A percentile compares a stretch with the other conserved stretches of the same genome.
Evolutionary conservation across 75 land plant genomes (phyloP).

Genomic region (Pseudotsuga menziesii): DNA sequence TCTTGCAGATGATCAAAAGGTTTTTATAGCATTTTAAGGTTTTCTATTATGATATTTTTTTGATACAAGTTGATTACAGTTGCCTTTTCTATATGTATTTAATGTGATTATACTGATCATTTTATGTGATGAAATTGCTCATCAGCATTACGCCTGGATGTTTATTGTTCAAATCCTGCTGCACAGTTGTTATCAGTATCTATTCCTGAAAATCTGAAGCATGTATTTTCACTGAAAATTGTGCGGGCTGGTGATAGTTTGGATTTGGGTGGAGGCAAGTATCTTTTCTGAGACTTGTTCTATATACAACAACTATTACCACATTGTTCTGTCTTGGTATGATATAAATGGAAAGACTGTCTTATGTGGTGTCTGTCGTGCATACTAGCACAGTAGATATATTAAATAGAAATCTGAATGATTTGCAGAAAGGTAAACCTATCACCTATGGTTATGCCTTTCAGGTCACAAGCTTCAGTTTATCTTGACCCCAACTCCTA

Average conservation of each 20-base stretch:
- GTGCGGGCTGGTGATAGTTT: conserved; percentile 31
- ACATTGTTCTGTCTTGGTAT: not conserved
- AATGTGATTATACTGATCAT: not conserved
- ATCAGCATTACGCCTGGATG: conserved; percentile 26
- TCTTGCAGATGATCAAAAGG: not conserved
- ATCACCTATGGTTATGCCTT: not conserved
- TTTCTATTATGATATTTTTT: not conserved
- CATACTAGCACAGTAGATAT: not conserved
- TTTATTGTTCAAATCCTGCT: conserved; percentile 51
- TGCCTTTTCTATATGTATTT: not conserved
- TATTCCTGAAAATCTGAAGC: conserved; percentile 17
- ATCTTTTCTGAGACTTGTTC: not conserved
- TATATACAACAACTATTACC: not conserved
- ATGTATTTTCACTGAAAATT: conserved; percentile 16
- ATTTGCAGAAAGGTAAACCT: not conserved
- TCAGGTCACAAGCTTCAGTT: conserved; percentile 40
- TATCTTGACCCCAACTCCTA: conserved; percentile 40
- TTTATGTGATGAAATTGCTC: conserved; percentile 1
- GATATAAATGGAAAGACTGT: not conserved
- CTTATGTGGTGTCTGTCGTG: not conserved
- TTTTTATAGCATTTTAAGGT: not conserved
- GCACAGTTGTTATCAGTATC: conserved; percentile 35
- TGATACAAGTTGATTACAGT: not conserved
- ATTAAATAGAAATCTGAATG: not conserved
- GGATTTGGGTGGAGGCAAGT: conserved; percentile 43